Conservation (phyloP, 1,284 basidiomycete species). For the Xanthoconium separans region DNA sequence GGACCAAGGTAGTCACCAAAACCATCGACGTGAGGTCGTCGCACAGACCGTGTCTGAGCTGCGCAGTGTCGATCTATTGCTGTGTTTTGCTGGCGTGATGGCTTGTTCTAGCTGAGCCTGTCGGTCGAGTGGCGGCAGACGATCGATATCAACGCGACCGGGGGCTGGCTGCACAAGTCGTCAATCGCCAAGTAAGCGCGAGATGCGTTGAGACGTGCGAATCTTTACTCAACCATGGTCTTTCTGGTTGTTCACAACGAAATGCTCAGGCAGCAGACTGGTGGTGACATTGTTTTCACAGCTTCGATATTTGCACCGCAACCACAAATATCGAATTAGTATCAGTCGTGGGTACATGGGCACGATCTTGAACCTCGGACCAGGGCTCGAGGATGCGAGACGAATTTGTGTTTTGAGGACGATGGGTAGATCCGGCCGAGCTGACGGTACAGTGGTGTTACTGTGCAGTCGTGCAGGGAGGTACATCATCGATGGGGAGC, state of each 20-base stretch:
- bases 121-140: constrained; percentile 37
- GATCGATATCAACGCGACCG: constrained; percentile 42
- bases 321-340: constrained; percentile 34
- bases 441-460: constrained; percentile 25
- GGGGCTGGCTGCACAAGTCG: constrained; percentile 42
- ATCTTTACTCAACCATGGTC: too few relatives aligned
- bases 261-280: constrained; percentile 23
- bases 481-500: constrained; percentile 19
- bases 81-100: constrained; percentile 42
- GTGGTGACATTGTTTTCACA: constrained; percentile 40
- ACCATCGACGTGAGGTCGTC: constrained; percentile 39
- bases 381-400: constrained; percentile 31
- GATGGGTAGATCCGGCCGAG: constrained; percentile 42
- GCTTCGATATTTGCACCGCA: constrained; percentile 45
- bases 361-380: constrained; percentile 33
- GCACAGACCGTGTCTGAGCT: constrained; percentile 29
- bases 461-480: constrained; percentile 36
- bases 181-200: constrained; percentile 37
- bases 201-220: too few relatives aligned
- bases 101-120: constrained; percentile 34
- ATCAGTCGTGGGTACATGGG: constrained; percentile 17
- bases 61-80: constrained; percentile 36
- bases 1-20: constrained; percentile 33
- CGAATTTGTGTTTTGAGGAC: constrained; percentile 38
- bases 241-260: constrained; percentile 14